Evolutionary conservation across 805 yeast genomes (phyloP).

Genomic region (Zygotorulaspora florentina): DNA sequence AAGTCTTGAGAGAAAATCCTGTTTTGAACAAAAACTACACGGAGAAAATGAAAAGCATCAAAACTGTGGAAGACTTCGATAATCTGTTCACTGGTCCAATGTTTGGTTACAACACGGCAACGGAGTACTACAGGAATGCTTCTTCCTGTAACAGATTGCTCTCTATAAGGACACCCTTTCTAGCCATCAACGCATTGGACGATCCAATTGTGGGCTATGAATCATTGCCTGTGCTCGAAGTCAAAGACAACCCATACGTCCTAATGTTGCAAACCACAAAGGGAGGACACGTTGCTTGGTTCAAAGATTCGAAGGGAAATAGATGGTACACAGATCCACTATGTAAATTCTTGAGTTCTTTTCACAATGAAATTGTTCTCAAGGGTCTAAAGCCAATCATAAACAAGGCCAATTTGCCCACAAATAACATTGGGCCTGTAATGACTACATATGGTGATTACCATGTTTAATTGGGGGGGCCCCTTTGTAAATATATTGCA

Average conservation of each 20-base stretch:
- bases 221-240: conserved; percentile 50
- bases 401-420: conserved; percentile 13
- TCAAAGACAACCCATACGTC: conserved; percentile 54
- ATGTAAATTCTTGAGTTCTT: conserved; percentile 39
- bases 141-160: conserved; percentile 52
- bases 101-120: conserved; percentile 60
- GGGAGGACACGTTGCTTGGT: conserved; percentile 89
- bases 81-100: conserved; percentile 57
- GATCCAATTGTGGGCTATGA: conserved; percentile 66
- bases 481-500: background rate
- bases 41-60: conserved; percentile 26
- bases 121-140: conserved; percentile 61
- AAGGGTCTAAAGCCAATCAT: conserved; percentile 20
- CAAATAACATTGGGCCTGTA: conserved; percentile 14
- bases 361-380: conserved; percentile 32
- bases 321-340: conserved; percentile 65
- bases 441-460: conserved; percentile 15
- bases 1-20: conserved; percentile 35
- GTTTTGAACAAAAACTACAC: conserved; percentile 18
- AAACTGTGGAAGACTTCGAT: conserved; percentile 54
- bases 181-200: conserved; percentile 62
- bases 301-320: conserved; percentile 45
- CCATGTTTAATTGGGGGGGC: background rate
- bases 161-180: conserved; percentile 56
- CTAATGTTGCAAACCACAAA: conserved; percentile 53